Base-by-base conservation (phyloP, 805 yeast species). In the Wickerhamiella allomyrinae region DNA sequence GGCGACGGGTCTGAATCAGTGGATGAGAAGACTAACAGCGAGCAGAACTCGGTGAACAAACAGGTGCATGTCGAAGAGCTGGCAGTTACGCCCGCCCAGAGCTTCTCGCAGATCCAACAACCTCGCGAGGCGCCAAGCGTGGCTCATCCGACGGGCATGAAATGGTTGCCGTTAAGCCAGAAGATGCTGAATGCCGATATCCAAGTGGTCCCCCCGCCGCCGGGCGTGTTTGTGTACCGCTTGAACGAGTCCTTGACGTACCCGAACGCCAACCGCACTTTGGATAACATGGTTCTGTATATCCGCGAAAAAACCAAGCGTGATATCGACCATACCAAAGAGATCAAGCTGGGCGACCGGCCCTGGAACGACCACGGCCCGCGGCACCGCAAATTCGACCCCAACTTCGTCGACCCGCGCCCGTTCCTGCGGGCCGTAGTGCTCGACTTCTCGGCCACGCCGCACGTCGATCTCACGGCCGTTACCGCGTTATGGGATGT, bases 311-410 rank as follows among this genome's bases (percentile, higher is more conserved):
- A 56, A 8, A 82, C 94, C 1, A 70, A 70, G 51, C 71, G 80
- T 41, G 86, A 86, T 22, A 67, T 69, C 41, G 48, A 57, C 7
- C 50, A 47, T 6, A 54, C 50, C n/a, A 34, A 40, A 11, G 47
- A 43, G 19, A 46, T 52, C 22, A 47, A 66, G 44, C 55, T 63
- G 22, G 76, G 80, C 34, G 78, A 79, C 43, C 71, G 86, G 49
- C 87, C 94, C 15, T 87, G 95, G 94, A 86, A 86, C 57, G 89
- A 86, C 55, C 86, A 86, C 14, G 93, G 93, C 48, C 82, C 75
- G 29, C 52, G 54, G 25, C 51, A 46, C 34, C 54, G 44, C 48
- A 55, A 34, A 44, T 39, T 13, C 15, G 60, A 55, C 21, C 52
- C 59, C 8, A 44, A 50, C 17, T 46, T 44, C 22, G 58, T 48